Conservation (phyloP, 1,139 yeast genomes). For the Pichia sp. region DNA sequence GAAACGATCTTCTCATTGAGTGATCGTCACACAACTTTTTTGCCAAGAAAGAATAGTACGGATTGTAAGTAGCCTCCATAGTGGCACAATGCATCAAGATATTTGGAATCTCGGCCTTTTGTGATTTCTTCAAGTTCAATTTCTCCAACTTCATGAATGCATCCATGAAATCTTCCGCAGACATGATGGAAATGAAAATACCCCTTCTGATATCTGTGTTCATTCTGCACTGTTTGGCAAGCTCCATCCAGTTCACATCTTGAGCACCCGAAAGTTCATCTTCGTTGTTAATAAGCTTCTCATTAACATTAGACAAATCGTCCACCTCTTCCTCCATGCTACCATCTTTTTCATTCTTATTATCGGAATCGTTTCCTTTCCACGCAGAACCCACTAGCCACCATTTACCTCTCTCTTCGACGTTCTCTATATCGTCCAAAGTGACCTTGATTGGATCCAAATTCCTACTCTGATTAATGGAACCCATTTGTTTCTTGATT, state of each 20-base stretch:
- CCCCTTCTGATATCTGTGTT: conserved; percentile 94
- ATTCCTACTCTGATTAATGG: conserved; percentile 37
- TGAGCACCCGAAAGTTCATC: conserved; percentile 41
- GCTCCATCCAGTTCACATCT: conserved; percentile 82
- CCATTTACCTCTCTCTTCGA: conserved; percentile 88
- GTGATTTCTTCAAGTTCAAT: conserved; percentile 69
- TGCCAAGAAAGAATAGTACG: conserved; percentile 82
- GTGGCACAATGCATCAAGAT: conserved; percentile 82
- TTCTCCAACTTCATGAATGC: conserved; percentile 79
- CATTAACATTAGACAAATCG: conserved; percentile 14
- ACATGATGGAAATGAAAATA: conserved; percentile 87
- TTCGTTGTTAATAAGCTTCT: conserved; percentile 41
- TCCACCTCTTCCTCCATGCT: background rate
- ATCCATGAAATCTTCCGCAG: conserved; percentile 87
- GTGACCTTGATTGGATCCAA: conserved; percentile 81
- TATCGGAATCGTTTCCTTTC: conserved; percentile 44
- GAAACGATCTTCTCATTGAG: conserved; percentile 72
- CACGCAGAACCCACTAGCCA: conserved; percentile 99
- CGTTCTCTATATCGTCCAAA: conserved; percentile 69
- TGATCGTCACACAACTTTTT: conserved; percentile 65
- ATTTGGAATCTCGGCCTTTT: conserved; percentile 80
- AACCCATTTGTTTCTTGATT: conserved; percentile 61
- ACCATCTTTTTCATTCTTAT: conserved; percentile 13
- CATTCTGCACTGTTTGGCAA: conserved; percentile 85
- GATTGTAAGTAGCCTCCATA: conserved; percentile 80